Base-by-base conservation (phyloP, 306 rosid species). In the Vigna hirtella region DNA sequence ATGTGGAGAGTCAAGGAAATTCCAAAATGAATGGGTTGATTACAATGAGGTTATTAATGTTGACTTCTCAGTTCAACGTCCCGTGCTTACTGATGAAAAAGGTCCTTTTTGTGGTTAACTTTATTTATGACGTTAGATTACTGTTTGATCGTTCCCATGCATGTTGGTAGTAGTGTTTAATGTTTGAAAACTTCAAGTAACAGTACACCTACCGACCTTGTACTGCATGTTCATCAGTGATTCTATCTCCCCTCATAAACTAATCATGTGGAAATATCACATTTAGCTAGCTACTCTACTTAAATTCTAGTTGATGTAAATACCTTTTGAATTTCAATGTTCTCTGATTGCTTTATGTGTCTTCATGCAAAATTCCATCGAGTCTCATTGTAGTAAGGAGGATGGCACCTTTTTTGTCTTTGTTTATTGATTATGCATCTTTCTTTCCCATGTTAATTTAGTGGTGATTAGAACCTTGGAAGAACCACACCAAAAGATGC, bases 21-120 rank as follows among this genome's bases (percentile, higher is more conserved):
- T 77, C 32, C 71, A 65, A 52, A 86, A 83, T 56, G 86, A 83
- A 67, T 77, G 82, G 57, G 80, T 87, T 3, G 83, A 75, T 51
- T 64, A 87, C 12, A 80, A 68, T 50, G 85, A 84, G 64, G 72
- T 80, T 72, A 55, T 79, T 55, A 79, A 84, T 80, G 50, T 83
- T 76, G 84, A 84, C 70, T 58, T 76, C 14, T 86, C 81, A 66
- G 77, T 76, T 79, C 88, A 81, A 85, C 77, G 75, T 76, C 86
- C 89, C 22, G 30, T 70, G 50, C 64, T 86, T 66, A 48, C 74
- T 16, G 87, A 85, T 50, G 66, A 72, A 55, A 90, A 85, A 84
- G 91, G 98, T 89, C 86, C 51, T 70, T 77, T 74, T 36, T 75
- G 16, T 75, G 22, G 28, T 69, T 80, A 14, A 22, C 57, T 69